Conservation (phyloP, 1,284 basidiomycete species). For the Moniliophthora roreri region DNA sequence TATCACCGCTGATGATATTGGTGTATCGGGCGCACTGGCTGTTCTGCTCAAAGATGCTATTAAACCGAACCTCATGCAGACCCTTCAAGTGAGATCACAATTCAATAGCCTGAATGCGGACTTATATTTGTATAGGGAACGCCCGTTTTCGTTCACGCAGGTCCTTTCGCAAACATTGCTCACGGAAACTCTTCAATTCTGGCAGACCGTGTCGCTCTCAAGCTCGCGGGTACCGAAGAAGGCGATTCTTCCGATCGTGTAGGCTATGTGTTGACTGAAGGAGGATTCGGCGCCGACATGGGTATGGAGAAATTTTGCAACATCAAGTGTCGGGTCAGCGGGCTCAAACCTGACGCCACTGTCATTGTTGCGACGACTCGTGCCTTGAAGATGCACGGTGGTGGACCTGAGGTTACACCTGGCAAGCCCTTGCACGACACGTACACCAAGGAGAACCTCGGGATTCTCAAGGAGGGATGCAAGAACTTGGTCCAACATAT, state of each 20-base stretch:
- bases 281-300: conserved; percentile 99
- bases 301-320: conserved; percentile 99
- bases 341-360: conserved; percentile 90
- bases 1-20: conserved; percentile 96
- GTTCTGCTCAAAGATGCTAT: conserved; percentile 99
- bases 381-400: conserved; percentile 99
- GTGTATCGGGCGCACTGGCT: conserved; percentile 93
- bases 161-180: conserved; percentile 98
- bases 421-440: conserved; percentile 94
- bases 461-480: conserved; percentile 89
- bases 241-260: conserved; percentile 81
- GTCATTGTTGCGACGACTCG: conserved; percentile 97
- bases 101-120: conserved; percentile 1
- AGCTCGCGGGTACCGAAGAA: conserved; percentile 95
- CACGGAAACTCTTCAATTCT: conserved; percentile 99
- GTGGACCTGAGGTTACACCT: conserved; percentile 95
- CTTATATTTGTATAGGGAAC: conserved; percentile 62
- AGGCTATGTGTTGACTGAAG: conserved; percentile 97
- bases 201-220: conserved; percentile 94
- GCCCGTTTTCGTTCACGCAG: conserved; percentile 98
- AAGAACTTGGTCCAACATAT: conserved; percentile 95
- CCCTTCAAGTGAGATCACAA: conserved; percentile 64
- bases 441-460: conserved; percentile 93
- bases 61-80: conserved; percentile 99
- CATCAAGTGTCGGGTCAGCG: conserved; percentile 97